Conservation (phyloP, 768 basidiomycete species). For the Lactarius tabidus region DNA sequence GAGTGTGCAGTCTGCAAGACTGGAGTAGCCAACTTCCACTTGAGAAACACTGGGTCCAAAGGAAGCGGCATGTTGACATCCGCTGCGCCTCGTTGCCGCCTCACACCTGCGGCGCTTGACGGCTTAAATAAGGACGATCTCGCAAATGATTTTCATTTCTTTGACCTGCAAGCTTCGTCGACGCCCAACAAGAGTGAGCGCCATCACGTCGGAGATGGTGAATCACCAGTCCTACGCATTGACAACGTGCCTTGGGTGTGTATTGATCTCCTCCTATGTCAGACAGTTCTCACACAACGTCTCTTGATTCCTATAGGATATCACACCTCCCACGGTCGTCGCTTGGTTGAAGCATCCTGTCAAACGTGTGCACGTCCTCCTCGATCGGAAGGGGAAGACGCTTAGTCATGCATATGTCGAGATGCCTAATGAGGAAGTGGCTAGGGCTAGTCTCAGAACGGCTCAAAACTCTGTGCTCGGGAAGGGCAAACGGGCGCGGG, state of each 20-base stretch:
- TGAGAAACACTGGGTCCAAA: constrained; percentile 30
- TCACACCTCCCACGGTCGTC: constrained; percentile 69
- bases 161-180: constrained; percentile 33
- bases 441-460: constrained; percentile 60
- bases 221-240: constrained; percentile 67
- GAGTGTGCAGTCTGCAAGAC: constrained; percentile 75
- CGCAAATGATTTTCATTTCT: constrained; percentile 27
- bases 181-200: constrained; percentile 31
- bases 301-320: constrained; percentile 50
- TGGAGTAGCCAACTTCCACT: constrained; percentile 60
- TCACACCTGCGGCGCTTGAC: constrained; percentile 25
- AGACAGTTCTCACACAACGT: constrained; percentile 6
- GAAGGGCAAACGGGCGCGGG: constrained; percentile 70
- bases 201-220: constrained; percentile 26
- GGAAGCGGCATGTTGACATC: constrained; percentile 23
- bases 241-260: constrained; percentile 88
- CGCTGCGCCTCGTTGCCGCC: constrained; percentile 22
- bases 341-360: constrained; percentile 68
- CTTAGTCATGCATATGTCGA: constrained; percentile 82
- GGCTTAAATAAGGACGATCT: constrained; percentile 30
- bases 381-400: constrained; percentile 80
- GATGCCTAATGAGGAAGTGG: constrained; percentile 55
- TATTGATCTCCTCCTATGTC: constrained; percentile 14
- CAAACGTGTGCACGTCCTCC: constrained; percentile 69
- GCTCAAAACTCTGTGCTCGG: constrained; percentile 66